A percentile compares a stretch with the other conserved stretches of the same genome.
Conservation (phyloP, 1,284 basidiomycete genomes). For the Uromyces viciae-fabae region DNA sequence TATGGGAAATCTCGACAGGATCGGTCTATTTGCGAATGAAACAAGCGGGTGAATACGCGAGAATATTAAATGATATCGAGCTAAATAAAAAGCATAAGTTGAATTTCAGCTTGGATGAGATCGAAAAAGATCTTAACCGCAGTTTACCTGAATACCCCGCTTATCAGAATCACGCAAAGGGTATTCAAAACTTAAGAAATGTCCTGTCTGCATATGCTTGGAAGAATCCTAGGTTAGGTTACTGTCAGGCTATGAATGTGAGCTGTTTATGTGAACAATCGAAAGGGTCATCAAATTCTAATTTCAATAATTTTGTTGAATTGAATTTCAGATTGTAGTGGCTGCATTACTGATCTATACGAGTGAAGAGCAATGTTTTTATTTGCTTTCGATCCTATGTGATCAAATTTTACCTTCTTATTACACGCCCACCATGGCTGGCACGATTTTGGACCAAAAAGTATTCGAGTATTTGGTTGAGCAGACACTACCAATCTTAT, state of each 20-base stretch:
- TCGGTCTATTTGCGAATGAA: slow-evolving; percentile 80
- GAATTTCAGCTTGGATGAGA: slow-evolving; percentile 91
- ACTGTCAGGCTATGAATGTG: slow-evolving; percentile 55
- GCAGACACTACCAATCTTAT: slow-evolving; percentile 63
- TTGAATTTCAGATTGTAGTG: slow-evolving; percentile 37
- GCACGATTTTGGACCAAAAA: slow-evolving; percentile 91
- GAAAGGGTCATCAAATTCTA: no score
- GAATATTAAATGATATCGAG: slow-evolving; percentile 71
- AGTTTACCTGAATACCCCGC: slow-evolving; percentile 72
- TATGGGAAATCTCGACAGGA: slow-evolving; percentile 97
- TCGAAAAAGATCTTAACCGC: slow-evolving; percentile 96
- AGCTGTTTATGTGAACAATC: no score
- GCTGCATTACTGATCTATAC: slow-evolving; percentile 64
- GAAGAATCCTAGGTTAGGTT: slow-evolving; percentile 76
- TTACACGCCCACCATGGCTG: slow-evolving; percentile 98
- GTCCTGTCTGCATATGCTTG: slow-evolving; percentile 96
- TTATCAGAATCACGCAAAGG: slow-evolving; percentile 75
- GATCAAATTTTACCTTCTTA: slow-evolving; percentile 93
- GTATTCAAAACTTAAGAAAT: slow-evolving; percentile 75
- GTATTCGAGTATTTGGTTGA: slow-evolving; percentile 97
- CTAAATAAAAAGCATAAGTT: slow-evolving; percentile 62
- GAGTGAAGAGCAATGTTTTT: slow-evolving; percentile 99
- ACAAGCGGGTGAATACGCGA: slow-evolving; percentile 79
- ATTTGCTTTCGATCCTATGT: slow-evolving; percentile 91
- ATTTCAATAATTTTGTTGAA: neutral